These are phyloP conservation scores for Wallacemonas sp. DNA, from an alignment of 208 protist genomes.

Conservation along the genomic window DNA sequence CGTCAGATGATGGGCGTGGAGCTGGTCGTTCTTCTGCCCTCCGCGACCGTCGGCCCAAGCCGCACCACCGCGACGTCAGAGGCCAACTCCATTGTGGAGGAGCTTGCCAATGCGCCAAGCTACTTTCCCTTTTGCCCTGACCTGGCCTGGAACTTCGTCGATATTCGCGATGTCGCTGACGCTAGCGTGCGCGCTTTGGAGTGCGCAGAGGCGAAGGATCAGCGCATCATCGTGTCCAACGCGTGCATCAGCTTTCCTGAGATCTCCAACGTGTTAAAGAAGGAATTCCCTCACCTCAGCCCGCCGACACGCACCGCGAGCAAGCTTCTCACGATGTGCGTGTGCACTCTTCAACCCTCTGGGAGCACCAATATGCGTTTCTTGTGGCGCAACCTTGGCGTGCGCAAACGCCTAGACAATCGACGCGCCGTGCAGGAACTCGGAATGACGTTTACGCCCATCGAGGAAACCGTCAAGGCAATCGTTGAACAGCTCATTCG, in stretches of 20 bases:
- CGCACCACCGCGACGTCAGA: slow-evolving; percentile 81
- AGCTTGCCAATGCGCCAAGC: slow-evolving; percentile 62
- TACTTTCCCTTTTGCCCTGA: slow-evolving; percentile 83
- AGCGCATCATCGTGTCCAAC: slow-evolving; percentile 85
- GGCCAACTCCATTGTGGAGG: slow-evolving; percentile 70
- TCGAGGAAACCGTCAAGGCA: slow-evolving; percentile 69
- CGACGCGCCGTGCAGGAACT: slow-evolving; percentile 52
- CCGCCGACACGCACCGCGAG: slow-evolving; percentile 76
- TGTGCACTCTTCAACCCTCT: slow-evolving; percentile 47
- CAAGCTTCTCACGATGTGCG: slow-evolving; percentile 75
- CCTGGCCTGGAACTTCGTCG: slow-evolving; percentile 91
- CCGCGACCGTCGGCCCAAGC: slow-evolving; percentile 83
- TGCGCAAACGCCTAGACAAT: slow-evolving; percentile 73
- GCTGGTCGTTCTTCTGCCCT: slow-evolving; percentile 85
- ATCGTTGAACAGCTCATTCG: slow-evolving; percentile 74
- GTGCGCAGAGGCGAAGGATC: slow-evolving; percentile 41
- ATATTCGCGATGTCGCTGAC: slow-evolving; percentile 87
- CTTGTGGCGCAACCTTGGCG: slow-evolving; percentile 83
- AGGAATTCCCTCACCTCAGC: slow-evolving; percentile 71
- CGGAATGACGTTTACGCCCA: slow-evolving; percentile 71
- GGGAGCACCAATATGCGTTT: slow-evolving; percentile 61
- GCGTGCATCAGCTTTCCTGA: slow-evolving; percentile 76
- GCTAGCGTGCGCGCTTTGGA: slow-evolving; percentile 84
- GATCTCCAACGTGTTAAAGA: slow-evolving; percentile 70
- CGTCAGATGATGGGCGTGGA: slow-evolving; percentile 89